phyloP scores from a whole-genome alignment of 306 rosid genomes.

The Betula pendula region DNA sequence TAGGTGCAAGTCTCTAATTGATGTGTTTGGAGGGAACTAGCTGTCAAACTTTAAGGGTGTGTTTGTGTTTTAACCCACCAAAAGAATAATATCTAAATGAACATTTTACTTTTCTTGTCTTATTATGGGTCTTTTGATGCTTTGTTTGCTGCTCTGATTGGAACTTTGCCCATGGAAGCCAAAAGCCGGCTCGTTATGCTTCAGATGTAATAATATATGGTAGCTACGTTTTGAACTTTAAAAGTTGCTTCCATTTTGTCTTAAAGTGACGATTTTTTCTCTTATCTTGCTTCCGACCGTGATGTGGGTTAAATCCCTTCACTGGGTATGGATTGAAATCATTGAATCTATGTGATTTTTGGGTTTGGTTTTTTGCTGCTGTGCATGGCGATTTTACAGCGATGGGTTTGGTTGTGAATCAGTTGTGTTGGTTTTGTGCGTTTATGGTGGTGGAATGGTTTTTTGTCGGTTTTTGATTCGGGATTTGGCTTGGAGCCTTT shows the following conservation, averaged over 20 bases:
- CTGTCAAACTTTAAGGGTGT: neutral
- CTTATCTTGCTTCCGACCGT: no score
- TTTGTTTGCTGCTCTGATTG: constrained; percentile 19
- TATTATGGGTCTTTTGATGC: constrained; percentile 10
- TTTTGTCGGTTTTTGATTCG: no score
- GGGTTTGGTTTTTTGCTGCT: no score
- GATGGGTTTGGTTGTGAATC: no score
- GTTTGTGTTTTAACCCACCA: neutral
- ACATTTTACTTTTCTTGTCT: constrained; percentile 14
- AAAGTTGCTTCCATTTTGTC: neutral
- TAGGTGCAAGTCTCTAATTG: neutral
- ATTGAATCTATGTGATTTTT: no score
- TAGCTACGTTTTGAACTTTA: neutral
- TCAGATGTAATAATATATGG: neutral
- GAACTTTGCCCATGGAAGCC: neutral
- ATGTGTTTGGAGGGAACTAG: neutral
- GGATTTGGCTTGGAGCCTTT: no score
- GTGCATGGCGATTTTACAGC: no score
- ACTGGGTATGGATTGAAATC: no score
- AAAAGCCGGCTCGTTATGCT: neutral
- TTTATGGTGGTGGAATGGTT: no score
- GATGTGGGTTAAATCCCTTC: no score
- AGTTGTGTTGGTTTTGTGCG: no score
- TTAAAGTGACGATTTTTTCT: no score
- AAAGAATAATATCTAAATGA: constrained; percentile 50